phyloP scores from a whole-genome alignment of 2,329 filamentous ascomycete genomes.

The Claviceps purpurea region DNA sequence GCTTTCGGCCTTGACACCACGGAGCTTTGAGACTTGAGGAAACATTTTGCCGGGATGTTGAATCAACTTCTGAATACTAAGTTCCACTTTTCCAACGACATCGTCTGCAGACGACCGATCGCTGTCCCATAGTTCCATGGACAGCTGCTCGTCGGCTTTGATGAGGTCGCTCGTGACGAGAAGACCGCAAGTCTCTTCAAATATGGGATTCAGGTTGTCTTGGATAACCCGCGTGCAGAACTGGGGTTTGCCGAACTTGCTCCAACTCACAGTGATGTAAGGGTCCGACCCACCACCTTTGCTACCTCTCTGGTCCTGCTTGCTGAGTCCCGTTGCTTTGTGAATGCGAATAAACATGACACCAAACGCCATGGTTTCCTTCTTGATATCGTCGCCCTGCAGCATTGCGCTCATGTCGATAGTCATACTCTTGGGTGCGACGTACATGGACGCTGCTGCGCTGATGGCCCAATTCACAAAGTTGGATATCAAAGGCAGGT shows the following conservation, averaged over 20 bases:
- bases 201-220: constrained; percentile 84
- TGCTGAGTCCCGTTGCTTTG: constrained; percentile 74
- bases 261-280: constrained; percentile 89
- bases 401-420: constrained; percentile 84
- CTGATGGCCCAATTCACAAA: constrained; percentile 95
- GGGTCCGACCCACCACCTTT: constrained; percentile 83
- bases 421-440: constrained; percentile 88
- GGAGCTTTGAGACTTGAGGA: constrained; percentile 69
- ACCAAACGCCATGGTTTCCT: constrained; percentile 74
- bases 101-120: constrained; percentile 88
- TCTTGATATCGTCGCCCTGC: constrained; percentile 81
- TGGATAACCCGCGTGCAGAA: constrained; percentile 95
- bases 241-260: constrained; percentile 94
- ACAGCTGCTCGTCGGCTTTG: constrained; percentile 85
- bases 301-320: constrained; percentile 74
- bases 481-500: constrained; percentile 83
- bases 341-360: constrained; percentile 90
- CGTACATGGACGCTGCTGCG: constrained; percentile 77
- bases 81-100: constrained; percentile 84
- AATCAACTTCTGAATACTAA: constrained; percentile 90
- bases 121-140: constrained; percentile 92
- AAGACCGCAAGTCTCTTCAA: constrained; percentile 76
- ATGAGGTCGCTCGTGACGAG: constrained; percentile 81
- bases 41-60: constrained; percentile 88
- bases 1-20: constrained; percentile 69